Evolutionary conservation across 768 basidiomycete genomes (phyloP).

Genomic region (Pleurotus cornucopiae): DNA sequence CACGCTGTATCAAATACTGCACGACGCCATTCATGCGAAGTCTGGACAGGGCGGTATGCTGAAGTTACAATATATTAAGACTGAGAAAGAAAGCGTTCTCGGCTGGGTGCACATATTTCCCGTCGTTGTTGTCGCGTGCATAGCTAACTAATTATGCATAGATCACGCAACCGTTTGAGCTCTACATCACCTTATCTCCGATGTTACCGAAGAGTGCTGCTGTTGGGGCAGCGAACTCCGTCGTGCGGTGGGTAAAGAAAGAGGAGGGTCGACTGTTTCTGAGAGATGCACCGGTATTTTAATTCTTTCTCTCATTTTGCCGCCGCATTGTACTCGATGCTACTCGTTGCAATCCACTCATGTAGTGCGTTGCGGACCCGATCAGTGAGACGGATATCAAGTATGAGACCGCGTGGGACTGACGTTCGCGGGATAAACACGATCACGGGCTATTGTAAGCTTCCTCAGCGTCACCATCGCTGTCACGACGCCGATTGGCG

Average conservation of each 20-base stretch:
- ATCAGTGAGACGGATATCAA: too few relatives aligned
- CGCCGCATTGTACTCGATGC: neutral
- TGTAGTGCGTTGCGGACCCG: neutral
- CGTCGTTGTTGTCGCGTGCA: neutral
- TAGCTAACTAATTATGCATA: constrained; percentile 24
- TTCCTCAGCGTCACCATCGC: constrained; percentile 1
- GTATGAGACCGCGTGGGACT: neutral
- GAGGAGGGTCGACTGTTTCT: constrained; percentile 83
- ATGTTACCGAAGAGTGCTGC: constrained; percentile 83
- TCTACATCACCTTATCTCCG: constrained; percentile 82
- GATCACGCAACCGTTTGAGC: constrained; percentile 92
- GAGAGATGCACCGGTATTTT: constrained; percentile 88
- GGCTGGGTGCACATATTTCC: constrained; percentile 72
- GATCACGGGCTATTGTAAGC: neutral
- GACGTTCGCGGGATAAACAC: neutral
- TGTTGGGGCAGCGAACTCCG: constrained; percentile 84
- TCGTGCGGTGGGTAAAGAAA: constrained; percentile 87
- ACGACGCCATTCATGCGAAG: constrained; percentile 88
- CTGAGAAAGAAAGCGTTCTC: constrained; percentile 83
- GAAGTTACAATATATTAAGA: constrained; percentile 84
- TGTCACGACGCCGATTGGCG: too few relatives aligned
- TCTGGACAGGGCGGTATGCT: constrained; percentile 78
- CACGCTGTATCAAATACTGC: constrained; percentile 82
- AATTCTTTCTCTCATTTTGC: neutral
- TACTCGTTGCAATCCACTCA: neutral